Conservation (phyloP, 2,329 filamentous ascomycete species). For the Penicillium sp. region DNA sequence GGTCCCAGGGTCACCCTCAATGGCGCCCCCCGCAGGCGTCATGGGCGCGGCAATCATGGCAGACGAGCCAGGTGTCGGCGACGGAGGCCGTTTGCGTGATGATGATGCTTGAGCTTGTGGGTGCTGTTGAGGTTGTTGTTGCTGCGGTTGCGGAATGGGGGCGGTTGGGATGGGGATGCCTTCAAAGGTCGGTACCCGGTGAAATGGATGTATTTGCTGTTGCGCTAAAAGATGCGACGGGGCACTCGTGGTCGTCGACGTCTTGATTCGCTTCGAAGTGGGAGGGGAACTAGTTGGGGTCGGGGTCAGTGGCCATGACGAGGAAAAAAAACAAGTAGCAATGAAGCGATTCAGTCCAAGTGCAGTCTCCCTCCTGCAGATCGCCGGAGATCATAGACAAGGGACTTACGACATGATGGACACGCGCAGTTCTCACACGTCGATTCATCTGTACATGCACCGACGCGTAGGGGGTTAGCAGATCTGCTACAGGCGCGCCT, state of each 20-base stretch:
- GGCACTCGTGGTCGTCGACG: conserved; percentile 32
- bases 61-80: conserved; percentile 34
- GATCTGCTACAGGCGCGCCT: conserved; percentile 30
- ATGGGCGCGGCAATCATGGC: conserved; percentile 35
- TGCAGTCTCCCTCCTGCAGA: conserved; percentile 21
- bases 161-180: conserved; percentile 38
- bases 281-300: conserved; percentile 34
- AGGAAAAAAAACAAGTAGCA: too few species aligned
- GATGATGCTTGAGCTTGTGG: conserved; percentile 3
- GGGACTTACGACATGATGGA: conserved; percentile 41
- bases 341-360: too few species aligned
- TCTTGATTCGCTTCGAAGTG: conserved; percentile 41
- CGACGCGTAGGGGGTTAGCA: conserved; percentile 32
- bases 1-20: conserved; percentile 27
- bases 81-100: conserved; percentile 43
- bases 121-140: not conserved
- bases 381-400: conserved; percentile 24
- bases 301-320: not conserved
- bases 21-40: conserved; percentile 24
- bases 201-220: conserved; percentile 36
- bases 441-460: conserved; percentile 39
- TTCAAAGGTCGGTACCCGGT: conserved; percentile 34
- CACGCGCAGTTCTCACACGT: conserved; percentile 29
- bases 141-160: conserved; percentile 31
- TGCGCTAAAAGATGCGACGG: conserved; percentile 36